These are phyloP conservation scores for Chlamydomonas sp. DNA, from an alignment of 139 green algal species.

Conservation along the genomic window DNA sequence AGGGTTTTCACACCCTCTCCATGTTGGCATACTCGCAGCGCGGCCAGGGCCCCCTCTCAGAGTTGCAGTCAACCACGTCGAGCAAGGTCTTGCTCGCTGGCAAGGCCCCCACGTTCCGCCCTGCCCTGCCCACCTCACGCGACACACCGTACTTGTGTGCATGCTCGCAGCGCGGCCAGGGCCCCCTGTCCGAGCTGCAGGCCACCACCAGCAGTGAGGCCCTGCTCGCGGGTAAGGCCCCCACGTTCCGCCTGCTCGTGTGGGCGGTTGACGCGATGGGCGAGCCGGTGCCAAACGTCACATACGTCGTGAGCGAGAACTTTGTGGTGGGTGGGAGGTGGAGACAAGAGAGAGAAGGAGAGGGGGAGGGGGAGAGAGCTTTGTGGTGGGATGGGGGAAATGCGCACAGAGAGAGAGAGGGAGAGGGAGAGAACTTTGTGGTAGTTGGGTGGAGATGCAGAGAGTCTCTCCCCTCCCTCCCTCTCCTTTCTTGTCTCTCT, in stretches of 20 bases:
- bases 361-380: too few relatives aligned
- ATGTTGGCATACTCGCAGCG: conserved; percentile 19
- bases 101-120: conserved; percentile 51
- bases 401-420: too few relatives aligned
- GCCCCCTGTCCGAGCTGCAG: conserved; percentile 41
- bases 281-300: conserved; percentile 37
- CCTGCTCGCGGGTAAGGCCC: conserved; percentile 52
- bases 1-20: too few relatives aligned
- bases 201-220: conserved; percentile 53
- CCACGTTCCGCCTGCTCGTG: conserved; percentile 53
- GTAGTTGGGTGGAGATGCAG: too few relatives aligned
- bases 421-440: too few relatives aligned
- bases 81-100: conserved; percentile 46
- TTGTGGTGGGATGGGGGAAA: too few relatives aligned
- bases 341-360: too few relatives aligned
- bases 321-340: conserved; percentile 53
- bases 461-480: not conserved
- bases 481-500: not conserved
- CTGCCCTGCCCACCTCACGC: not conserved
- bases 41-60: too few relatives aligned
- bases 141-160: not conserved
- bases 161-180: conserved; percentile 31
- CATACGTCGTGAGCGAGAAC: conserved; percentile 50
- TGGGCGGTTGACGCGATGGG: conserved; percentile 43
- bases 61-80: too few relatives aligned